Conservation (phyloP, 768 basidiomycete genomes). For the Tephrocybe sp. region DNA sequence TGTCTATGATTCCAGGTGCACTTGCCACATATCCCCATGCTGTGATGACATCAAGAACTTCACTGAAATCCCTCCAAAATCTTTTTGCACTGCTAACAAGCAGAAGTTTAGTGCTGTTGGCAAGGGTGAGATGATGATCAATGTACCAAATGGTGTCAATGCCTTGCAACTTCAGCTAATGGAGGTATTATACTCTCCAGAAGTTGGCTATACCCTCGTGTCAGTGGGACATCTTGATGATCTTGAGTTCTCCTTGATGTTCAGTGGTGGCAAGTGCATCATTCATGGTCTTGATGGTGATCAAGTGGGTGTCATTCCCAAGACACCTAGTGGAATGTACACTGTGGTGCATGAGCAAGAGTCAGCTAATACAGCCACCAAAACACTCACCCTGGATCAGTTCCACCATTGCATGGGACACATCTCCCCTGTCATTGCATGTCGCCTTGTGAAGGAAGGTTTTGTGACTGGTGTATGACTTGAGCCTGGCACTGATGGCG, state of each 20-base stretch:
- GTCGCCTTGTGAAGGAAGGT: conserved; percentile 24
- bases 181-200: no score
- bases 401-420: conserved; percentile 36
- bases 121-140: conserved; percentile 28
- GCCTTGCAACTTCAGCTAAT: conserved; percentile 23
- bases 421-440: conserved; percentile 24
- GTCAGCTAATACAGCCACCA: not conserved
- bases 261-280: conserved; percentile 28
- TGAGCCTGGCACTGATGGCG: conserved; percentile 12
- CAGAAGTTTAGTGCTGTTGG: conserved; percentile 29
- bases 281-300: conserved; percentile 20
- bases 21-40: conserved; percentile 22
- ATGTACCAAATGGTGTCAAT: no score
- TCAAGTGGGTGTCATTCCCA: conserved; percentile 21
- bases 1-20: conserved; percentile 19
- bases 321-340: conserved; percentile 26
- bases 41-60: conserved; percentile 23
- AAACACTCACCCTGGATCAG: conserved; percentile 23
- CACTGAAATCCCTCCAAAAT: conserved; percentile 20
- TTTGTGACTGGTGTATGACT: conserved; percentile 30
- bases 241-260: conserved; percentile 25
- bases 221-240: conserved; percentile 37
- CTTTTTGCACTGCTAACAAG: conserved; percentile 32
- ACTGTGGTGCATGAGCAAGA: not conserved
- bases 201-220: conserved; percentile 38